Evolutionary conservation across 164 flowering plant genomes (phyloP).

Genomic region (Tetracentron sinense): DNA sequence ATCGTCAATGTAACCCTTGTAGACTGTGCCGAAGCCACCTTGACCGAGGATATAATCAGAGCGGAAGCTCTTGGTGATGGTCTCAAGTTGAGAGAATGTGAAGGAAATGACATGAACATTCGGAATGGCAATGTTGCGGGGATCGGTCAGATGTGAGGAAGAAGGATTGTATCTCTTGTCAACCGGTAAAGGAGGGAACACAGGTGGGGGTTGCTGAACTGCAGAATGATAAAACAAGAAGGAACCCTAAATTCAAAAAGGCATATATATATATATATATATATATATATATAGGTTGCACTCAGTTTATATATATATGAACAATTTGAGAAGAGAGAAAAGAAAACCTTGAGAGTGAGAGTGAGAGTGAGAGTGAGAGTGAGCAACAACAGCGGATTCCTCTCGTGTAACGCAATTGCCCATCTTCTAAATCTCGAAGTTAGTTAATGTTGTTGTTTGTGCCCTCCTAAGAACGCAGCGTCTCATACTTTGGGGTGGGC

Average conservation of each 20-base stretch:
- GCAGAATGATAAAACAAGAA: conserved; percentile 16
- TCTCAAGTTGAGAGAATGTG: conserved; percentile 84
- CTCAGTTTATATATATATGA: no score
- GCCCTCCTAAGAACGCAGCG: conserved; percentile 21
- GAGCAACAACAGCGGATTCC: conserved; percentile 80
- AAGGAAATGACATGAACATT: conserved; percentile 83
- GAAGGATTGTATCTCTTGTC: conserved; percentile 71
- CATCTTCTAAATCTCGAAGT: no score
- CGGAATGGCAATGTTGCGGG: conserved; percentile 44
- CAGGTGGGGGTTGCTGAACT: conserved; percentile 66
- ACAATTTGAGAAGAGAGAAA: not conserved
- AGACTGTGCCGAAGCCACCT: conserved; percentile 97
- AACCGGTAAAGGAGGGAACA: conserved; percentile 30
- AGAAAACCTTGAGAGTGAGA: not conserved
- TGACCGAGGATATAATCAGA: conserved; percentile 92
- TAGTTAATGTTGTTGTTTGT: conserved; percentile 2
- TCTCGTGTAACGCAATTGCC: conserved; percentile 96
- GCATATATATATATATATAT: no score
- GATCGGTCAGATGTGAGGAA: conserved; percentile 79
- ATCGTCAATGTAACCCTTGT: conserved; percentile 96
- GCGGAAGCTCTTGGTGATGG: conserved; percentile 96
- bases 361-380: conserved; percentile 35
- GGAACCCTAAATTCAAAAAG: no score
- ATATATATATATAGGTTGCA: no score
- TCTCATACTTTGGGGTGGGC: conserved; percentile 29